Evolutionary conservation across 225 moss, liverwort and hornwort genomes (phyloP), one percentile per base, ranked within the genome.

Genomic region (Neckera pumila): DNA sequence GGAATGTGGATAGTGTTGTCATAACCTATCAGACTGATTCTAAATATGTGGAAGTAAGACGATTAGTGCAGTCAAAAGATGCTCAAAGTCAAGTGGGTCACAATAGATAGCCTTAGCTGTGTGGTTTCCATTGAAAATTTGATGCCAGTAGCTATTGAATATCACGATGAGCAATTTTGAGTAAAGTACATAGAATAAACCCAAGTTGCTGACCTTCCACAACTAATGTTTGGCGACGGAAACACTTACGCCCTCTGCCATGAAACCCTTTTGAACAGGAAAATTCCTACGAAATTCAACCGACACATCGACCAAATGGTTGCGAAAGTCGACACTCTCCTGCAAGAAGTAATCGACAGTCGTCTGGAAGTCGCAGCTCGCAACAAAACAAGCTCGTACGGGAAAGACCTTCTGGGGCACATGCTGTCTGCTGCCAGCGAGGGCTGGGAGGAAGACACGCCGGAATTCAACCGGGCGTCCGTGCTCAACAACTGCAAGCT

Each of bases 401-500:
- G 89, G 14, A 40, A 85, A 30, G 92, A 93, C 47, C 92, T 92
- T 36, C 88, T 93, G 12, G 92, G 92, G 47, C 47, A 31, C 51
- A 93, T 93, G 93, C 86, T 93, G 66, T 63, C 59, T 7, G 92
- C 88, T 31, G 91, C 92, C 27, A 66, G 38, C 17, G 88, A 88
- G 17, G 91, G 89, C 16, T 87, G 90, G 88, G 76, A 81, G 19
- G 89, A 89, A 42, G 86, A 81, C 18, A 34, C 49, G 43, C 18
- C 7, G 11, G 84, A 86, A 36, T 93, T 92, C 64, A 91, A 91
- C 87, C 79, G 72, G 2, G 83, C 86, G 17, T 92, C 92, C 30
- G 90, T 93, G 20, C 20, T 92, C 86, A 76, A 93, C 60, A 86
- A 93, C 60, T 89, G 91, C 88, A 92, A 92, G 84, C 43, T 88